Evolutionary conservation across 345 rosid genomes (phyloP).

Genomic region (Melaleuca quinquenervia): DNA sequence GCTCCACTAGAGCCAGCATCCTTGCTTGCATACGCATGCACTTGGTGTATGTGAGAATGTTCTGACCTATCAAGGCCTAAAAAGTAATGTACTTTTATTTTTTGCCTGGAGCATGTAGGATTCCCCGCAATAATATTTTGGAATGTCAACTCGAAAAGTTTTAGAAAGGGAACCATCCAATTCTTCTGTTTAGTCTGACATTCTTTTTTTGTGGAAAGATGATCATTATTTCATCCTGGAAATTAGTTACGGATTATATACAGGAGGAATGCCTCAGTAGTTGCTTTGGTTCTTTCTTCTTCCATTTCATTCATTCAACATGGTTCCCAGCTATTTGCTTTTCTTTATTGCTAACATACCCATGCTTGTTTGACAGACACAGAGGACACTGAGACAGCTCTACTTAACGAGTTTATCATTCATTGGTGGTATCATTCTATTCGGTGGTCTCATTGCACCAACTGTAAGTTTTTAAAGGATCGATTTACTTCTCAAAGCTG

Average conservation of each 20-base stretch:
- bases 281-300: not conserved
- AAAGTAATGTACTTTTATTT: not conserved
- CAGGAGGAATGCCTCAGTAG: not conserved
- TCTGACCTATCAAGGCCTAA: not conserved
- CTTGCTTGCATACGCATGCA: not conserved
- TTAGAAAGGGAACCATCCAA: not conserved
- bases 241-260: not conserved
- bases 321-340: not conserved
- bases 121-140: not conserved
- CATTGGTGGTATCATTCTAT: constrained; percentile 62
- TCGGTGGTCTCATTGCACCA: constrained; percentile 94
- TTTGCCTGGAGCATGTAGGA: not conserved
- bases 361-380: constrained; percentile 33
- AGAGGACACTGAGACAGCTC: constrained; percentile 75
- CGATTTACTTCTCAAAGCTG: not conserved
- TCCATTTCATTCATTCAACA: not conserved
- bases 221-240: not conserved
- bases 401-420: constrained; percentile 64
- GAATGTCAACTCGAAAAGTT: not conserved
- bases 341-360: not conserved
- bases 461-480: constrained; percentile 31
- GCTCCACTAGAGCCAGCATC: not conserved
- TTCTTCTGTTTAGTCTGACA: not conserved
- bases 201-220: not conserved
- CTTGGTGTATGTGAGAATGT: not conserved